Base-by-base conservation (phyloP, 208 protist genomes). In the Trypanosoma rangeli region DNA sequence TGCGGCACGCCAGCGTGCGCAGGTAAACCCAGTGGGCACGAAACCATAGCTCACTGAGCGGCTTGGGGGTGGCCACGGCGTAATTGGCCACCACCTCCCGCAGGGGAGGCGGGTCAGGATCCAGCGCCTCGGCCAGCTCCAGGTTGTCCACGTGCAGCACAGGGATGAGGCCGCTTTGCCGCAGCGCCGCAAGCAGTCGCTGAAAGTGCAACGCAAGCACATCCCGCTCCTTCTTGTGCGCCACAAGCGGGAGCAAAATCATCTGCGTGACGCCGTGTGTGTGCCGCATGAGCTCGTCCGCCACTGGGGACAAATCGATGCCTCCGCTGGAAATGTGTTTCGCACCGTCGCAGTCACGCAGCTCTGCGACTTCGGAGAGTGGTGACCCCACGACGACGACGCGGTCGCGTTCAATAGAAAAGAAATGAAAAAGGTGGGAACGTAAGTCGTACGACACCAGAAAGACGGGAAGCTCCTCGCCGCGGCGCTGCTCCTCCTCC, bases 231-330 rank as follows among this genome's bases (percentile, higher is more conserved):
- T 79, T 60, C 22, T 65, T 68, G 28, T 78, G 66, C 16, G 76
- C 77, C n/a, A 87, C 83, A 48, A 92, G 68, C 13, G 89, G 82
- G 18, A 94, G 24, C 7, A 94, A 46, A 33, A 85, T 72, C 42
- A 91, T 68, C 57, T 87, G 79, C 29, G 64, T 64, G 0, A 57
- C 64, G 15, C 75, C 79, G 15, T 61, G 52, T 3, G 84, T 87
- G 71, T 87, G 62, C 24, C 59, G 52, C 73, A 95, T 78, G 39
- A 95, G 58, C 48, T 88, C 77, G 55, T 90, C 86, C n/a, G 90
- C 83, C 31, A 90, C 24, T 44, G 57, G 55, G 78, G 81, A 85
- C 24, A 44, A 24, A 12, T 68, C 64, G n/a, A 59, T 52, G 22
- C 52, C 63, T 3, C 16, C 8, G 28, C 29, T 20, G 31, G 12